Conservation (phyloP, 495 filamentous ascomycete species). For the Penicillium arizonense region DNA sequence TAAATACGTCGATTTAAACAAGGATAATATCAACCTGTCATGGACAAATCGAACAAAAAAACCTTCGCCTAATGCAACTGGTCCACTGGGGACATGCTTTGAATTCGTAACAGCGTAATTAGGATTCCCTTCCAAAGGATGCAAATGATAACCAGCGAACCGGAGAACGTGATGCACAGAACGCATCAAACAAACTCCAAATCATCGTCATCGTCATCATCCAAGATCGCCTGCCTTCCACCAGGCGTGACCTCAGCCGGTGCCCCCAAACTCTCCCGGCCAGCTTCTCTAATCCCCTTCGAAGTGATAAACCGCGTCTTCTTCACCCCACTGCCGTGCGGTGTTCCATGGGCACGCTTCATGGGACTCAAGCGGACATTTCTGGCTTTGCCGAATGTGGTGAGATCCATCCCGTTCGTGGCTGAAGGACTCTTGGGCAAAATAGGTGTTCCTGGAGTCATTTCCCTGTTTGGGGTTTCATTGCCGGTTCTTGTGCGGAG, state of each 20-base stretch:
- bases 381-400: conserved; percentile 35
- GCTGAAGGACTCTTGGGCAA: conserved; percentile 11
- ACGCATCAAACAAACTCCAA: conserved; percentile 51
- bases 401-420: conserved; percentile 22
- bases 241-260: conserved; percentile 32
- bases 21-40: not conserved
- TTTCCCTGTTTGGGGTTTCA: conserved; percentile 15
- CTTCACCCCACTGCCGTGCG: conserved; percentile 50
- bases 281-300: conserved; percentile 73
- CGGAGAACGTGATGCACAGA: not conserved
- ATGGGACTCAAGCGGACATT: conserved; percentile 67
- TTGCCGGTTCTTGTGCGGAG: conserved; percentile 49
- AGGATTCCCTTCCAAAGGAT: not conserved
- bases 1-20: not conserved
- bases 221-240: conserved; percentile 26
- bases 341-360: conserved; percentile 50
- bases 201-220: conserved; percentile 50
- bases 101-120: conserved; percentile 17
- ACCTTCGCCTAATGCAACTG: conserved; percentile 10
- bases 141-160: not conserved
- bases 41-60: conserved; percentile 1
- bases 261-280: conserved; percentile 68
- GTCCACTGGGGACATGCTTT: conserved; percentile 1
- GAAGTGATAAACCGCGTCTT: conserved; percentile 81
- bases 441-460: not conserved